Percentiles rank a stretch among this genome's conserved stretches.
These are phyloP conservation scores for Zhuliangozyma parablackwelliae DNA, from an alignment of 1,139 yeast genomes.

Conservation along the genomic window DNA sequence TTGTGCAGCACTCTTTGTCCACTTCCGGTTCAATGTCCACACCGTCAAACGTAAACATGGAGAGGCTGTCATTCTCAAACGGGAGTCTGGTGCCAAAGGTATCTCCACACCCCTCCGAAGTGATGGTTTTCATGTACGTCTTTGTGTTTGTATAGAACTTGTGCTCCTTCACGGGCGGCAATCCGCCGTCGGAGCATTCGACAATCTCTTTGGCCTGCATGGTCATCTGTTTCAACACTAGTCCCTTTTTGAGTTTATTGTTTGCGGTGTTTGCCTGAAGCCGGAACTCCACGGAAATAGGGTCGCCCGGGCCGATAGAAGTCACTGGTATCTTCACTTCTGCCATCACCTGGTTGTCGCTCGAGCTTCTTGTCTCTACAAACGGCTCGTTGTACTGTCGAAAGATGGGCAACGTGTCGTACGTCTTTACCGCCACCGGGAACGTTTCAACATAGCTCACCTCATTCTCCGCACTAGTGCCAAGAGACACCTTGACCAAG, in stretches of 20 bases:
- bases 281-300: conserved; percentile 33
- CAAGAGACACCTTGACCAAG: conserved; percentile 30
- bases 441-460: conserved; percentile 30
- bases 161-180: conserved; percentile 33
- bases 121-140: conserved; percentile 20
- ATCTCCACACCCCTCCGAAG: conserved; percentile 28
- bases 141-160: conserved; percentile 28
- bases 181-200: conserved; percentile 47
- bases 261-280: conserved; percentile 34
- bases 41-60: conserved; percentile 16
- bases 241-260: conserved; percentile 28
- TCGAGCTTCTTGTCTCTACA: conserved; percentile 31
- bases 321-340: conserved; percentile 42
- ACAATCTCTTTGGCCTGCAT: conserved; percentile 50
- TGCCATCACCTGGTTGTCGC: conserved; percentile 38
- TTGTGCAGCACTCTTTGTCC: conserved; percentile 5
- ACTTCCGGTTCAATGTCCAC: conserved; percentile 3
- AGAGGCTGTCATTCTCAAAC: conserved; percentile 32
- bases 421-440: conserved; percentile 46
- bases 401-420: conserved; percentile 51
- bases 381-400: conserved; percentile 52
- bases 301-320: conserved; percentile 51
- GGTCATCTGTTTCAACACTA: conserved; percentile 42
- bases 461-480: conserved; percentile 30
- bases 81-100: conserved; percentile 32